Base-by-base conservation (phyloP, 2,329 filamentous ascomycete species). In the Leptographium wingfieldii region DNA sequence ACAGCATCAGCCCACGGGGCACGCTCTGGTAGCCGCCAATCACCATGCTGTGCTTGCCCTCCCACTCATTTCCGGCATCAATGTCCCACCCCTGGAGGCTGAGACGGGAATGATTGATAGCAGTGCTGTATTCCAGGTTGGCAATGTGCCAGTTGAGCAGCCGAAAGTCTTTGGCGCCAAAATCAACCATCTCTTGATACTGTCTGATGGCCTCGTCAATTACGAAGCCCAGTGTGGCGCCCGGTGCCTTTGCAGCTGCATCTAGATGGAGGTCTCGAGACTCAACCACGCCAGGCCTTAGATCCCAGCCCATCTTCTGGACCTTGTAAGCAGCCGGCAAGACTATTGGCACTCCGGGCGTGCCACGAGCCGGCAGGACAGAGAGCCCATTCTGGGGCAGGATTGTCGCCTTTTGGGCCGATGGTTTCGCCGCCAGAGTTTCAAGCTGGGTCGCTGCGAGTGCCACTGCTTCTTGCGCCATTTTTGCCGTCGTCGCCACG, bases 71-170 rank as follows among this genome's bases (percentile, higher is more conserved):
- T 0, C 94, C 94, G 56, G 92, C 91, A 69, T 99, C 95, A 67
- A 99, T 91, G 71, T 99, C 95, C 90, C 95, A 97, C 0, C 92
- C 86, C 9, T 86, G 84, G 16, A 99, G 81, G 71, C 92, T 97
- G 22, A 99, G 81, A 63, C 88, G 87, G 65, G 88, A 86, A 59
- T 96, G 84, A 65, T 91, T 95, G 2, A 86, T 89, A 2, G 94
- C 94, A 71, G 97, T 99, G 63, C 92, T 95, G 69, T 99, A 99
- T 72, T 99, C 94, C 16, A 99, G 80, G 69, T 99, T 99, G 65
- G 95, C 95, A 71, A 96, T 88, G 72, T 99, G 95, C 94, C 94
- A 99, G 69, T 96, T 99, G 68, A 97, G 80, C 19, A 99, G 77
- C 54, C 94, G 84, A 72, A 95, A 86, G 68, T 99, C 94, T 69